Base-by-base conservation (phyloP, 345 rosid species). In the Dimocarpus longan region DNA sequence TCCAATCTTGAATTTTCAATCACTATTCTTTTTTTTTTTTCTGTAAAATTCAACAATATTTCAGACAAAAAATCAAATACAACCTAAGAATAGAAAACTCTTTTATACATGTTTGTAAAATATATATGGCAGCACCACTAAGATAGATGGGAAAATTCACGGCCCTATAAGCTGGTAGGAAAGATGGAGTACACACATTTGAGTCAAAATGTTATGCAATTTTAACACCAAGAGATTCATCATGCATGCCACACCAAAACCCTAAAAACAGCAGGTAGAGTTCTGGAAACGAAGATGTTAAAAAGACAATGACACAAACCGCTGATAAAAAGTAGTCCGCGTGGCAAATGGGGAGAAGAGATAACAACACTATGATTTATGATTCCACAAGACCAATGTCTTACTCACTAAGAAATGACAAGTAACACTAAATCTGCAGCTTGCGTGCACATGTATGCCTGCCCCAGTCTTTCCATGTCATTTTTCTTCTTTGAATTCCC, bases 361-460 rank as follows among this genome's bases (percentile, higher is more conserved):
- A 42, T 10, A 16, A 39, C 4, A 24, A 44, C 0, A 24, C 16
- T 13, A 52, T 66, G 18, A 28, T n/a, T 9, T 48, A 18, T n/a
- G 48, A 40, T 59, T 5, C 68, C 19, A 42, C n/a, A 28, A 42
- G 54, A 69, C 79, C 15, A 0, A n/a, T 85, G 82, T 77, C 93
- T 90, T 88, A 78, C 79, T 59, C n/a, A 65, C 83, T 83, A 88
- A 90, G 91, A 76, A 86, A 1, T 39, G 88, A 78, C 91, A 81
- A 85, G 44, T 60, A 74, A 32, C 37, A 32, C 37, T 32, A 32
- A 32, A 1, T 26, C 28, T 0, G 28, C 28, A 26, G 28, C 28
- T 26, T 26, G 28, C 28, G 1, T 26, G 28, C 28, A 26, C 1
- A 1, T 26, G 28, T 1, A 26, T 26, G 28, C 28, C 28, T 26